phyloP scores from a whole-genome alignment of 176 grass and related monocot genomes.

The Zoysia pacifica region DNA sequence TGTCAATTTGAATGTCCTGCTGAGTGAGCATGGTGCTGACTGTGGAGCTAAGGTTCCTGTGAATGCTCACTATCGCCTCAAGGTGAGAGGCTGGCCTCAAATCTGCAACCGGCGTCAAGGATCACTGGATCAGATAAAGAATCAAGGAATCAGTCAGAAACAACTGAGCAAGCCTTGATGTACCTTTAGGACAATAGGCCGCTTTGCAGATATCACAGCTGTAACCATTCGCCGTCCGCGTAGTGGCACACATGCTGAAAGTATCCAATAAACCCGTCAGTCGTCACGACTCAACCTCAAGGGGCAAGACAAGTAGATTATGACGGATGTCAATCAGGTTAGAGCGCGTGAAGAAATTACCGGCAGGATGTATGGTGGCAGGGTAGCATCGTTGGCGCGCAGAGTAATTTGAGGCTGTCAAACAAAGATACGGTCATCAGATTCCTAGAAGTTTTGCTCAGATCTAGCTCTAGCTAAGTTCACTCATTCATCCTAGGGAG shows the following conservation, averaged over 20 bases:
- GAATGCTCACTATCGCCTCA: conserved; percentile 72
- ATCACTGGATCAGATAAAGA: conserved; percentile 6
- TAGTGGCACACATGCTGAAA: conserved; percentile 67
- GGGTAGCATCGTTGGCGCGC: conserved; percentile 67
- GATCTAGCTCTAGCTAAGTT: not conserved
- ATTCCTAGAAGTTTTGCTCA: not conserved
- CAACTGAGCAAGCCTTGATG: not conserved
- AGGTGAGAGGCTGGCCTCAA: conserved; percentile 54
- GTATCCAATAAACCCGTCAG: conserved; percentile 32
- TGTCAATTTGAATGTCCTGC: conserved; percentile 42
- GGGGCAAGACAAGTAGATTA: not conserved
- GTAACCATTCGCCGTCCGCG: conserved; percentile 42
- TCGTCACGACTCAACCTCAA: not conserved
- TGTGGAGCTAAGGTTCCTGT: conserved; percentile 71
- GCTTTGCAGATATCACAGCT: conserved; percentile 80
- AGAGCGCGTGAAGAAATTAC: conserved; percentile 20
- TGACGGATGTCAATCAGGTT: not conserved
- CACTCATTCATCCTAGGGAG: not conserved
- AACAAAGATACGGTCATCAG: not conserved
- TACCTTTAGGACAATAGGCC: conserved; percentile 67
- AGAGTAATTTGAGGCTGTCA: conserved; percentile 81
- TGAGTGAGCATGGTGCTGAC: conserved; percentile 57
- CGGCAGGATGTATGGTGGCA: conserved; percentile 94
- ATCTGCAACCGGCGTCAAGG: conserved; percentile 26
- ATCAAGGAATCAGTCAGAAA: not conserved